Conservation (phyloP, 306 rosid species). For the Rosa lucieae region DNA sequence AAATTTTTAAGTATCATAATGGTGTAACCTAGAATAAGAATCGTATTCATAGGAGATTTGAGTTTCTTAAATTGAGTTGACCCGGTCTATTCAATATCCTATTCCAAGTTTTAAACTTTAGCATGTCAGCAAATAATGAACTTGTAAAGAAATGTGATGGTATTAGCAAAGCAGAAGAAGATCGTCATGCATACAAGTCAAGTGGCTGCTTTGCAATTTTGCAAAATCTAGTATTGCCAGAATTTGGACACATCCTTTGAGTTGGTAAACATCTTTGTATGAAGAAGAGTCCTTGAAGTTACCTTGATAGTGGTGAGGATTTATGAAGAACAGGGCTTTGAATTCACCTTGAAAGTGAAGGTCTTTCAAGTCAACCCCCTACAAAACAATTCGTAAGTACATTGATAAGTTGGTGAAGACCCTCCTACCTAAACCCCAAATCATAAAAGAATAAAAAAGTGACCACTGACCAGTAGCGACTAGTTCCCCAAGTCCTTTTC, state of each 20-base stretch:
- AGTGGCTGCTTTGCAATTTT: neutral
- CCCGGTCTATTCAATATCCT: neutral
- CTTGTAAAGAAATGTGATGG: neutral
- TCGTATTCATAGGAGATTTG: neutral
- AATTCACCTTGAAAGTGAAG: neutral
- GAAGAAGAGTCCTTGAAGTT: neutral
- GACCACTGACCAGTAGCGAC: neutral
- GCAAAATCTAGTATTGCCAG: neutral
- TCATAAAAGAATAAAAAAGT: neutral
- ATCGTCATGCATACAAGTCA: neutral
- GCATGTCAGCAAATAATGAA: neutral
- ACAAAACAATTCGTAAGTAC: neutral
- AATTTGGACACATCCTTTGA: neutral
- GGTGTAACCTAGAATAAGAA: neutral
- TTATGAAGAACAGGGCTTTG: neutral
- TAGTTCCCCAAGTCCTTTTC: neutral
- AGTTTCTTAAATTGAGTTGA: neutral
- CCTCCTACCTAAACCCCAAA: neutral
- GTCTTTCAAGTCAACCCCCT: neutral
- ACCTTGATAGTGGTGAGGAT: neutral
- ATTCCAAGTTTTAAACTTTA: neutral
- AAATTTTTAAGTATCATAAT: neutral
- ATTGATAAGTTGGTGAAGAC: conserved; percentile 5
- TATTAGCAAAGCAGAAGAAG: neutral
- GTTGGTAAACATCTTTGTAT: neutral